Percentiles rank a stretch among this genome's conserved stretches.
Conservation (phyloP, 2,329 filamentous ascomycete species). For the Graphiopsis chlorocephala region DNA sequence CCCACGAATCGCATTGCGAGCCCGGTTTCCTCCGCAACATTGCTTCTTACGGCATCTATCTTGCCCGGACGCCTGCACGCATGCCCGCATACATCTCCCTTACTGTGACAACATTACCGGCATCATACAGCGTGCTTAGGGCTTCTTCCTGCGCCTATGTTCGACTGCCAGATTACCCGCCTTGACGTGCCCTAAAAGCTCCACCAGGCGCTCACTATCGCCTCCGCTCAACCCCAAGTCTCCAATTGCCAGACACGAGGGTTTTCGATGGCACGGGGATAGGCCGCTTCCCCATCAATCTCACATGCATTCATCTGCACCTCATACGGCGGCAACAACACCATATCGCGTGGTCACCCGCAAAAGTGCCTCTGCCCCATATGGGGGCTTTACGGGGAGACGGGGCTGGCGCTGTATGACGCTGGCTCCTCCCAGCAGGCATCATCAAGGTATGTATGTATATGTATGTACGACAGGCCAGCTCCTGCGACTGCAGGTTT, state of each 20-base stretch:
- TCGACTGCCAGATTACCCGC: not conserved
- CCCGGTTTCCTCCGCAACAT: conserved; percentile 1
- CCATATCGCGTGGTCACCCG: not conserved
- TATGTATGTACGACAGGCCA: not conserved
- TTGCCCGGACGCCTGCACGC: not conserved
- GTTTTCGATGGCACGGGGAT: not conserved
- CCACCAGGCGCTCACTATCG: not conserved
- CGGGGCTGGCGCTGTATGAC: not conserved
- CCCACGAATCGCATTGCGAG: not conserved
- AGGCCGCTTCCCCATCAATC: not conserved
- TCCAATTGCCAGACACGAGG: not conserved
- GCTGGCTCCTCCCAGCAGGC: not conserved
- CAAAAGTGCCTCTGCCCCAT: not conserved
- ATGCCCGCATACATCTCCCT: not conserved
- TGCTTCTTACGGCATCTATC: not conserved
- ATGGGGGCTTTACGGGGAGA: not conserved
- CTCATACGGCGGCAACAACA: not conserved
- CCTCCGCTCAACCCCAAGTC: not conserved
- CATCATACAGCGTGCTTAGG: not conserved
- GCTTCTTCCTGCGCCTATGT: not conserved
- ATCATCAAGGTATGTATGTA: not conserved
- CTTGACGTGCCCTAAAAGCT: not conserved
- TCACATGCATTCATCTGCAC: not conserved
- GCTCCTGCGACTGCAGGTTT: not conserved
- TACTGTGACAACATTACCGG: not conserved